Evolutionary conservation across 805 yeast species (phyloP), one percentile per base, ranked within the genome.

Genomic region (Kregervanrija delftensis): DNA sequence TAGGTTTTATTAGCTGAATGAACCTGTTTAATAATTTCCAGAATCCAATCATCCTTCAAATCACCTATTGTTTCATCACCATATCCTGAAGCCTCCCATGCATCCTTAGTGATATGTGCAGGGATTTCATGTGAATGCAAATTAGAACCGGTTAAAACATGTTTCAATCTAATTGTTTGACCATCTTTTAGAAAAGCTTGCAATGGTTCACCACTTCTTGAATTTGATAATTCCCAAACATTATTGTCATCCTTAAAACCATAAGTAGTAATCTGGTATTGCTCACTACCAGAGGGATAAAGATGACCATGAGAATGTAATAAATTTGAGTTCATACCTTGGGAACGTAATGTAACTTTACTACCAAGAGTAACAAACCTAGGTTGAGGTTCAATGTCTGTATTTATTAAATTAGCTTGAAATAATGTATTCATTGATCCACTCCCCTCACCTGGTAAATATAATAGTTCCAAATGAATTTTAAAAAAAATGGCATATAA

Each of bases 221-320:
- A 78, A 61, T 42, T 65, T 60, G 49, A 62, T 45, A 46, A 72
- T 61, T 57, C 58, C 82, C 95, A 90, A 43, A 82, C 73, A 61
- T 91, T 93, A 64, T 93, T 91, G 40, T 72, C 66, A 63, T 93
- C 98, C 60, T 87, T 87, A 64, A 81, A 88, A 14, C 90, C 86
- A 63, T 93, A 93, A 6, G 93, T 86, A 28, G 99, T 93, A 41
- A 93, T 74, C 65, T 93, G 99, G 64, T 90, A 97, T 66, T 93
- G 98, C 50, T 76, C 74, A 2, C 96, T 86, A 3, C 98, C 98
- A 51, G 80, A 88, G 12, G 99, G 99, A 61, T 82, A 93, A 11
- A 74, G 63, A 60, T 86, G 95, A 13, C 73, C 70, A 60, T 93
- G 99, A 0, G 98, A 91, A 61, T 93, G 99, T 49, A 93, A 67